A percentile compares a stretch with the other conserved stretches of the same genome.
These are phyloP conservation scores for Neurospora sp. DNA, from an alignment of 495 filamentous ascomycete species.

Conservation along the genomic window DNA sequence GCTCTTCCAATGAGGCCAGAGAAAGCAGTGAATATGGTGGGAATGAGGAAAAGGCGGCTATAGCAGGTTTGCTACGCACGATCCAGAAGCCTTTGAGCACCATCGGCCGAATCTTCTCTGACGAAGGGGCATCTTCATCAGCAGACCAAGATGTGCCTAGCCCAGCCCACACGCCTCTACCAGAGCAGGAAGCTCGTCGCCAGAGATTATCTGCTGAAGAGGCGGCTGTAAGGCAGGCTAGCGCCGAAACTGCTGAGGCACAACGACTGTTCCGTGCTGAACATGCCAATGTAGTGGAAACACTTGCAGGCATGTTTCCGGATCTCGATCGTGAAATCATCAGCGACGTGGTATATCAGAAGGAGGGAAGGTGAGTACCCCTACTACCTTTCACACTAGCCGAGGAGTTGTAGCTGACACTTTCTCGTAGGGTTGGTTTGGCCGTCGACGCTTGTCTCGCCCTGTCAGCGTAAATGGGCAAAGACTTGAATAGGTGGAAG, in stretches of 20 bases:
- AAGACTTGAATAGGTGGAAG: neutral
- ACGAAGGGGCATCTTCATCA: slow-evolving; percentile 44
- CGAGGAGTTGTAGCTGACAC: slow-evolving; percentile 12
- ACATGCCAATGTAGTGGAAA: slow-evolving; percentile 86
- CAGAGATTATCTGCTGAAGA: slow-evolving; percentile 62
- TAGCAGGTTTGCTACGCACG: slow-evolving; percentile 75
- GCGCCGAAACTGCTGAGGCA: slow-evolving; percentile 84
- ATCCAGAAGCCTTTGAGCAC: slow-evolving; percentile 88
- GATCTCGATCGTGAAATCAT: slow-evolving; percentile 84
- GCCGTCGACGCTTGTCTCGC: slow-evolving; percentile 90
- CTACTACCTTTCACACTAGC: neutral
- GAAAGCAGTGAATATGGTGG: slow-evolving; percentile 22
- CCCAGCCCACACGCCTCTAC: slow-evolving; percentile 48
- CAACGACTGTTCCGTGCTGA: slow-evolving; percentile 74
- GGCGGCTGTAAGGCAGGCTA: slow-evolving; percentile 86
- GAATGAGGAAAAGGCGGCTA: slow-evolving; percentile 65
- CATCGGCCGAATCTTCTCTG: slow-evolving; percentile 95
- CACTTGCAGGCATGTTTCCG: slow-evolving; percentile 85
- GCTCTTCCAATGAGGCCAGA: slow-evolving; percentile 31
- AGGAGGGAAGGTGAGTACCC: slow-evolving; percentile 71
- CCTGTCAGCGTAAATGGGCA: slow-evolving; percentile 40
- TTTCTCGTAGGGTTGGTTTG: slow-evolving; percentile 57
- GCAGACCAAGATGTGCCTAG: slow-evolving; percentile 30
- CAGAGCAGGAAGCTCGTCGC: slow-evolving; percentile 33
- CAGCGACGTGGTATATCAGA: slow-evolving; percentile 84